A percentile compares a stretch with the other conserved stretches of the same genome.
These are phyloP conservation scores for Lyophyllum shimeji DNA, from an alignment of 768 basidiomycete species.

Conservation along the genomic window DNA sequence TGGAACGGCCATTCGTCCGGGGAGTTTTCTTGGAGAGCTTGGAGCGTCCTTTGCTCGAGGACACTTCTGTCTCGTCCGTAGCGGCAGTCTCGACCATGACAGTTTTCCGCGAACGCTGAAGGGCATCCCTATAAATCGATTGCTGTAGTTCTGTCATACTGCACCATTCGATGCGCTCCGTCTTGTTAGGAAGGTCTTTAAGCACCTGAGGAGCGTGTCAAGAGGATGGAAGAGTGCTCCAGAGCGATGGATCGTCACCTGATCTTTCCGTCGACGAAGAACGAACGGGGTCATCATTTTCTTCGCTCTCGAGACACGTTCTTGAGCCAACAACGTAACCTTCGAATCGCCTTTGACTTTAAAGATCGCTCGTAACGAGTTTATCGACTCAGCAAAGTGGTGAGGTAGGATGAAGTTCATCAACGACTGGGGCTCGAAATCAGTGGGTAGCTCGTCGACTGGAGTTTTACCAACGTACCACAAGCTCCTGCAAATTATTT, in stretches of 20 bases:
- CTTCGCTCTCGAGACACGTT: conserved; percentile 92
- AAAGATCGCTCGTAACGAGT: conserved; percentile 89
- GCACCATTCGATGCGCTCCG: conserved; percentile 94
- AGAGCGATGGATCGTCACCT: conserved; percentile 40
- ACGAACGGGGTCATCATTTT: conserved; percentile 99
- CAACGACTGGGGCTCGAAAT: conserved; percentile 66
- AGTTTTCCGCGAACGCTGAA: conserved; percentile 83
- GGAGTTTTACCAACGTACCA: conserved; percentile 48
- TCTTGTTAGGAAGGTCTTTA: conserved; percentile 89
- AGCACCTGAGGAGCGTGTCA: conserved; percentile 58
- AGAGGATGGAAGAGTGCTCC: background rate
- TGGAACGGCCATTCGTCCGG: conserved; percentile 39
- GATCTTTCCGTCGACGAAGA: conserved; percentile 93
- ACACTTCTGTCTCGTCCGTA: conserved; percentile 22
- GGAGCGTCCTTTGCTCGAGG: conserved; percentile 22
- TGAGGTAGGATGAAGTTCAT: conserved; percentile 97
- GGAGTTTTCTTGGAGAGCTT: conserved; percentile 45
- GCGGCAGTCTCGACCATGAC: conserved; percentile 50
- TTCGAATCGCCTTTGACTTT: conserved; percentile 94
- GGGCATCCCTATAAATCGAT: conserved; percentile 81
- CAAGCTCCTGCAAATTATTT: conserved; percentile 87
- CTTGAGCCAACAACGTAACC: conserved; percentile 83
- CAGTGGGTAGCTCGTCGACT: conserved; percentile 3
- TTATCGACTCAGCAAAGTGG: conserved; percentile 77
- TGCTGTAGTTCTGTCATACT: conserved; percentile 84